A percentile compares a stretch with the other conserved stretches of the same genome.
These are phyloP conservation scores for Zymoseptoria brevis DNA, from an alignment of 2,329 filamentous ascomycete genomes.

Conservation along the genomic window DNA sequence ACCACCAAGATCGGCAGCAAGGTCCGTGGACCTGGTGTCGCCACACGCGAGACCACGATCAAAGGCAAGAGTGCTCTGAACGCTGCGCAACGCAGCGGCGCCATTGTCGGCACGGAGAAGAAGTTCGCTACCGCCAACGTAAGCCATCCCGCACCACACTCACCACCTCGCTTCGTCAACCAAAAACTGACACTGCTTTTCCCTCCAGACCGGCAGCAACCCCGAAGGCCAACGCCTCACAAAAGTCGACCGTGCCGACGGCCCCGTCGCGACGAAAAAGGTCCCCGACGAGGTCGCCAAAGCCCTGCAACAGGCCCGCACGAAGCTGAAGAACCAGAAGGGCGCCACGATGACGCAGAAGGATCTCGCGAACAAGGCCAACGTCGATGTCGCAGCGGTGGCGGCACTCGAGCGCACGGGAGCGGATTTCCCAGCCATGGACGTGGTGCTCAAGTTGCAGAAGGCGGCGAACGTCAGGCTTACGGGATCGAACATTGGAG, in stretches of 20 bases:
- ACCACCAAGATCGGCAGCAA: constrained; percentile 93
- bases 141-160: constrained; percentile 36
- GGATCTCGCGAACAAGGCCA: constrained; percentile 75
- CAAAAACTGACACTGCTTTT: constrained; percentile 20
- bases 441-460: constrained; percentile 75
- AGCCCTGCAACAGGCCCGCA: constrained; percentile 71
- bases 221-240: constrained; percentile 87
- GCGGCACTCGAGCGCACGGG: constrained; percentile 78
- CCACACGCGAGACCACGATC: constrained; percentile 76
- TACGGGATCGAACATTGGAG: constrained; percentile 53
- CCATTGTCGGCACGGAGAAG: constrained; percentile 80
- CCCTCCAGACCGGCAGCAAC: constrained; percentile 25
- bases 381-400: constrained; percentile 71
- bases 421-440: constrained; percentile 72
- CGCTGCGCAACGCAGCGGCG: constrained; percentile 74
- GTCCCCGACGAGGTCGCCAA: constrained; percentile 73
- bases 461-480: constrained; percentile 44
- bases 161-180: background rate
- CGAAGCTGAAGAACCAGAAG: constrained; percentile 72
- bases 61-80: constrained; percentile 79
- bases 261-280: constrained; percentile 95
- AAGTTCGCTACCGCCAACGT: constrained; percentile 77
- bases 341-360: constrained; percentile 76
- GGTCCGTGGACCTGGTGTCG: constrained; percentile 58
- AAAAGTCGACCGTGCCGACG: constrained; percentile 94